Conservation (phyloP, 1,139 yeast species). For the Taphrina communis region DNA sequence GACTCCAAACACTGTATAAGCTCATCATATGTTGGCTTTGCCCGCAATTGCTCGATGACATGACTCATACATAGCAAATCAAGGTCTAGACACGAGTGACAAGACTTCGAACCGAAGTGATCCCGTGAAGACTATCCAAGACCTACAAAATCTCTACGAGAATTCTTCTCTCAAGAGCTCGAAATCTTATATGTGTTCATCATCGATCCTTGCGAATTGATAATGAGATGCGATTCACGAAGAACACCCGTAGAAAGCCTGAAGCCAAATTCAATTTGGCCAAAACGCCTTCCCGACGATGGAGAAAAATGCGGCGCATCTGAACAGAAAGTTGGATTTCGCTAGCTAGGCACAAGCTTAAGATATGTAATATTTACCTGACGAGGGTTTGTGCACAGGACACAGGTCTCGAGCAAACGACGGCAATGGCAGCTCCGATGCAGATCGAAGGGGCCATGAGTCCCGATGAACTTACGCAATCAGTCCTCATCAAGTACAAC, state of each 20-base stretch:
- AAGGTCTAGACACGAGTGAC: no score
- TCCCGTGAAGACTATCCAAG: not conserved
- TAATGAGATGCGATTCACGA: no score
- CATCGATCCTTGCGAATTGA: no score
- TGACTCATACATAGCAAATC: constrained; percentile 17
- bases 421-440: constrained; percentile 19
- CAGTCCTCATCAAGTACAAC: constrained; percentile 37
- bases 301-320: constrained; percentile 16
- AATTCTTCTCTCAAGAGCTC: no score
- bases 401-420: not conserved
- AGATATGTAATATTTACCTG: no score
- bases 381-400: no score
- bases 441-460: constrained; percentile 30
- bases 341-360: not conserved
- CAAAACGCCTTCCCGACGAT: not conserved
- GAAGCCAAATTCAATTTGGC: constrained; percentile 11
- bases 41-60: constrained; percentile 8
- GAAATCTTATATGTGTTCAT: no score
- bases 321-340: constrained; percentile 1
- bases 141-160: not conserved
- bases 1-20: constrained; percentile 5
- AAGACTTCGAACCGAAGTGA: not conserved
- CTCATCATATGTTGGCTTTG: constrained; percentile 15
- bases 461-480: constrained; percentile 19
- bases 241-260: no score